phyloP scores from a whole-genome alignment of 306 rosid species.

The Vigna hirtella region DNA sequence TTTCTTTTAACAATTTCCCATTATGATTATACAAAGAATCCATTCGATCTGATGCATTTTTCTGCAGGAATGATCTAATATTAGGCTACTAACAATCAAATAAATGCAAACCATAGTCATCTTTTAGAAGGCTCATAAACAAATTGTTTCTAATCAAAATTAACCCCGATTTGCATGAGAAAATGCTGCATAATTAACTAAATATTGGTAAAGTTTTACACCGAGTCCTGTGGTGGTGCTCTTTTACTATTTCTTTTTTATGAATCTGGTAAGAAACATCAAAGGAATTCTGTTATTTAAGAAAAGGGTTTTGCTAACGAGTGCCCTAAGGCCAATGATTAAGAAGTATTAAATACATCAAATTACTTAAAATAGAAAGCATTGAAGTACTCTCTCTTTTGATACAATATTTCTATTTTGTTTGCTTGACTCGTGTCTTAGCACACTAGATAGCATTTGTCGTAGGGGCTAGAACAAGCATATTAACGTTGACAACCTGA shows the following conservation, averaged over 20 bases:
- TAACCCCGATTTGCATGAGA: slow-evolving; percentile 20
- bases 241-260: too few species aligned
- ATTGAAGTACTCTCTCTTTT: too few species aligned
- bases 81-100: slow-evolving; percentile 51
- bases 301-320: too few species aligned
- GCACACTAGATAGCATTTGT: not conserved
- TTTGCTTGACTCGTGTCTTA: too few species aligned
- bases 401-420: too few species aligned
- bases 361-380: too few species aligned
- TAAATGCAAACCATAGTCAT: slow-evolving; percentile 26
- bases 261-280: too few species aligned
- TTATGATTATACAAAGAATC: slow-evolving; percentile 50
- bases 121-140: slow-evolving; percentile 35
- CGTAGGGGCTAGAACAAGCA: slow-evolving; percentile 30
- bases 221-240: too few species aligned
- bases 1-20: slow-evolving; percentile 39
- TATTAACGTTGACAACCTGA: slow-evolving; percentile 21
- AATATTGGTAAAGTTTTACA: not conserved
- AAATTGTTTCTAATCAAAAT: slow-evolving; percentile 24
- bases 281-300: too few species aligned
- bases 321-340: too few species aligned
- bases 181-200: slow-evolving; percentile 10
- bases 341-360: too few species aligned
- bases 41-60: slow-evolving; percentile 47
- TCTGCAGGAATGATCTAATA: slow-evolving; percentile 41